phyloP scores from a whole-genome alignment of 805 yeast genomes.

The Ogataea salicorniae region DNA sequence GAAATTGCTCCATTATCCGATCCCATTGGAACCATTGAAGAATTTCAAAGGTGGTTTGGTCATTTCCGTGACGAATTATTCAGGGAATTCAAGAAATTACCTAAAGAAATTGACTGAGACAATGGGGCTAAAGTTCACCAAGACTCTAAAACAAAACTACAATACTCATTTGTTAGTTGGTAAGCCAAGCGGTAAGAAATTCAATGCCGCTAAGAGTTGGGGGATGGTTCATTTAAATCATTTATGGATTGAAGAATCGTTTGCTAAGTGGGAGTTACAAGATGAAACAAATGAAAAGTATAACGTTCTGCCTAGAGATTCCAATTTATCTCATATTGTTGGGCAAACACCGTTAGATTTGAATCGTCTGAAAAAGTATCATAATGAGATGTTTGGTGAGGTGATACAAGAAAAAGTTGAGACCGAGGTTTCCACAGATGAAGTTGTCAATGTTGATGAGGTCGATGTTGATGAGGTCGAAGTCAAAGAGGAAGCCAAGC shows the following conservation, averaged over 20 bases:
- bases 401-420: slow-evolving; percentile 6
- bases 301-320: slow-evolving; percentile 35
- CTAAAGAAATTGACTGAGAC: slow-evolving; percentile 56
- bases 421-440: not conserved
- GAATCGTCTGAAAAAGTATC: slow-evolving; percentile 37
- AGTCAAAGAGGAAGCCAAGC: not conserved
- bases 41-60: slow-evolving; percentile 40
- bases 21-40: slow-evolving; percentile 45
- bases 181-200: slow-evolving; percentile 65
- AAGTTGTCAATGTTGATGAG: not conserved
- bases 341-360: slow-evolving; percentile 45
- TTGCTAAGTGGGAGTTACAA: slow-evolving; percentile 50
- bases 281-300: slow-evolving; percentile 44
- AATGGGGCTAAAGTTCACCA: slow-evolving; percentile 75
- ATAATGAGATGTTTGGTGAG: slow-evolving; percentile 11
- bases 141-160: slow-evolving; percentile 48
- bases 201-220: slow-evolving; percentile 71
- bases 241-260: slow-evolving; percentile 85
- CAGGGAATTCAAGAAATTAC: slow-evolving; percentile 79
- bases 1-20: slow-evolving; percentile 65
- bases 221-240: slow-evolving; percentile 63
- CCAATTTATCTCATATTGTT: slow-evolving; percentile 40
- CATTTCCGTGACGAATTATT: slow-evolving; percentile 71
- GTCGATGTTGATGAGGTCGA: slow-evolving; percentile 14
- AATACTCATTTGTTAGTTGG: slow-evolving; percentile 75